Percentiles rank a stretch among this genome's conserved stretches.
These are phyloP conservation scores for Pichia paraexigua DNA, from an alignment of 805 yeast genomes.

Conservation along the genomic window DNA sequence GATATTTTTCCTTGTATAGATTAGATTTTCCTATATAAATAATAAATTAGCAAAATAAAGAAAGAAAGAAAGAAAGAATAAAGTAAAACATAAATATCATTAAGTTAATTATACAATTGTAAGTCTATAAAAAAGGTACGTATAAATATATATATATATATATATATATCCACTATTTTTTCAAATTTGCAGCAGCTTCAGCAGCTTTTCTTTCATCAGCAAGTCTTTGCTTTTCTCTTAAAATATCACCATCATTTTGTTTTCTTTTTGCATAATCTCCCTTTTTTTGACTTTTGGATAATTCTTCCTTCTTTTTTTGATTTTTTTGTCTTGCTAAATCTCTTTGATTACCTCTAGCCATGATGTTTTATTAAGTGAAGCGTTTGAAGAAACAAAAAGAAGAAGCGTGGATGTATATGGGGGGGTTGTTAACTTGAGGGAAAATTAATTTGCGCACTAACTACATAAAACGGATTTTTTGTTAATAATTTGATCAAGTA, in stretches of 20 bases:
- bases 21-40: not conserved
- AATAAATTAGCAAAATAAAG: not conserved
- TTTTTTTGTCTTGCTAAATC: slow-evolving; percentile 89
- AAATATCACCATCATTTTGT: slow-evolving; percentile 84
- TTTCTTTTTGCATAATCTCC: slow-evolving; percentile 84
- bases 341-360: slow-evolving; percentile 97
- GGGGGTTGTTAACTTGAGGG: no score
- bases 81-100: not conserved
- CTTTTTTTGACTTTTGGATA: slow-evolving; percentile 52
- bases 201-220: slow-evolving; percentile 43
- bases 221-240: slow-evolving; percentile 81
- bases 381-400: no score
- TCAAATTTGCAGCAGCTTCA: slow-evolving; percentile 18
- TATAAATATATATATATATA: no score
- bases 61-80: no score
- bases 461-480: no score
- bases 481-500: no score
- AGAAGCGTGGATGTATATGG: no score
- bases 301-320: slow-evolving; percentile 66
- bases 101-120: no score
- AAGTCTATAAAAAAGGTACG: no score
- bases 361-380: slow-evolving; percentile 19
- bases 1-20: not conserved
- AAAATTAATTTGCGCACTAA: no score
- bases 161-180: not conserved